Evolutionary conservation across 2,329 filamentous ascomycete genomes (phyloP).

Genomic region (Neofusicoccum ribis): DNA sequence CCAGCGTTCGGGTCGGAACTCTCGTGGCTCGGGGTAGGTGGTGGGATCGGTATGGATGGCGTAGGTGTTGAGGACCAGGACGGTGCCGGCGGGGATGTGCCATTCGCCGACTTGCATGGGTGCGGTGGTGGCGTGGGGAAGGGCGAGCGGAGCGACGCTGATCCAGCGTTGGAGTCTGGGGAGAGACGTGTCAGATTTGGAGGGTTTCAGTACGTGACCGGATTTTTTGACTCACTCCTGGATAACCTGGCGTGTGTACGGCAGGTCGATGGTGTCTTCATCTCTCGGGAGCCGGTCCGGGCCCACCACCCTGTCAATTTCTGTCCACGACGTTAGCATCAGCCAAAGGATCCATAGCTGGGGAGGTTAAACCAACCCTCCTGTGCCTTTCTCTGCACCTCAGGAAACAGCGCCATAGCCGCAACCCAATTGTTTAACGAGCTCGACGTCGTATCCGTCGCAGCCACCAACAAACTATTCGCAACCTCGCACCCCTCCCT

Average conservation of each 20-base stretch:
- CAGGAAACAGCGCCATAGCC: slow-evolving; percentile 29
- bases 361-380: slow-evolving; percentile 17
- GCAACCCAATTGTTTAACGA: slow-evolving; percentile 37
- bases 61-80: slow-evolving; percentile 40
- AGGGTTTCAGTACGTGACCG: neutral
- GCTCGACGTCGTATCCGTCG: slow-evolving; percentile 21
- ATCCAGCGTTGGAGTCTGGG: slow-evolving; percentile 4
- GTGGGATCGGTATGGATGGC: slow-evolving; percentile 33
- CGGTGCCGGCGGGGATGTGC: slow-evolving; percentile 41
- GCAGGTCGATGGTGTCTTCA: slow-evolving; percentile 20
- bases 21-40: slow-evolving; percentile 13
- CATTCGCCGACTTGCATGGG: slow-evolving; percentile 35
- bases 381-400: slow-evolving; percentile 33
- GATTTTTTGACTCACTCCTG: slow-evolving; percentile 18
- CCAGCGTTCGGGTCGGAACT: slow-evolving; percentile 23
- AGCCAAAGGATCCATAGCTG: neutral
- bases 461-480: neutral
- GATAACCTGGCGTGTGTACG: slow-evolving; percentile 20
- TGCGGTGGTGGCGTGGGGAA: slow-evolving; percentile 38
- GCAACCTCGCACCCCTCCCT: neutral
- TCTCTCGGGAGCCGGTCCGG: slow-evolving; percentile 20
- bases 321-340: neutral
- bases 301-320: slow-evolving; percentile 25
- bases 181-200: slow-evolving; percentile 22
- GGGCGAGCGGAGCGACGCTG: slow-evolving; percentile 24